Base-by-base conservation (phyloP, 169 alveolate genomes). In the Blepharisma undulans region DNA sequence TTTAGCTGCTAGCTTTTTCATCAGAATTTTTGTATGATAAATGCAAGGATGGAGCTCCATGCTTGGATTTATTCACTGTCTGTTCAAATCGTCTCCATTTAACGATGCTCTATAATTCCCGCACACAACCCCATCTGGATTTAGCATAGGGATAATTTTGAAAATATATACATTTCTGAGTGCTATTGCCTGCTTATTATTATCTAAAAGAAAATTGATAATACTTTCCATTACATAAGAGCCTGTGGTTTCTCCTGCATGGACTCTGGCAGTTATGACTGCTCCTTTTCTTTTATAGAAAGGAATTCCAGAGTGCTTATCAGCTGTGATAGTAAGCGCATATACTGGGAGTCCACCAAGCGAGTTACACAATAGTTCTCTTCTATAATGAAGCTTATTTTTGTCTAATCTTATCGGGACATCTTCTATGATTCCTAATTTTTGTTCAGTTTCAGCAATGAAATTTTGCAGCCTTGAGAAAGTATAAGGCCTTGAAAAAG, bases 231-330 rank as follows among this genome's bases (percentile, higher is more conserved):
- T 95, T 34, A 97, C 97, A 94, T 93, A 97, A 84, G 98, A 94
- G 25, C 98, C 96, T 84, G 96, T 95, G 2, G 98, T 95, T 91
- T 98, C 99, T 18, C 99, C 99, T 14, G 99, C 99, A 92, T 98
- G 99, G 21, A 97, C 98, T 84, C 99, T 94, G 12, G 97, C 92
- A 27, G 98, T 95, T 6, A 98, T 76, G 22, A 97, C 93, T 32
- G 97, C 95, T 34, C 29, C 79, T 88, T 88, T 76, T 88, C 87
- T 72, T 87, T 61, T 86, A 72, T 72, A 27, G 29, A 21, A 32
- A 21, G 33, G 33, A 21, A 27, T 33, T 29, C 29, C 60, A 79
- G 80, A 72, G 25, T 32, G 29, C 29, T 25, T 78, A 27, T 25
- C 29, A 27, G 61, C 86, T 25, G 86, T 78, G 29, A 78, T 78